Conservation (phyloP, 129 eudicot species). For the Gnaphalium uliginosum region DNA sequence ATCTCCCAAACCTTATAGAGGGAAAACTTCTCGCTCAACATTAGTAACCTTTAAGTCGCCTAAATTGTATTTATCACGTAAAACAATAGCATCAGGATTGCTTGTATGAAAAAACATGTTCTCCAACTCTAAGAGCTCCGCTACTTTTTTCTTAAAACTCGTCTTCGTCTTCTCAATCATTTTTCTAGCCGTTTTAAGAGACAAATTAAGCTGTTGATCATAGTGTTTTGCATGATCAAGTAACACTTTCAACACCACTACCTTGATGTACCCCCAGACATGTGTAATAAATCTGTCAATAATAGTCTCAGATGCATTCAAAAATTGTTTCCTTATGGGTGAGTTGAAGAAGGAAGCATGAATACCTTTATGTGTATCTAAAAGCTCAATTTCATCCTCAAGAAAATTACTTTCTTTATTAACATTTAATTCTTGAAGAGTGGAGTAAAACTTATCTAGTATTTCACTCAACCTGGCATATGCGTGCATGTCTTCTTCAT, state of each 20-base stretch:
- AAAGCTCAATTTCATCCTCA: background rate
- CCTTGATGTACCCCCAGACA: background rate
- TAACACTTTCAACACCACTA: background rate
- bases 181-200: background rate
- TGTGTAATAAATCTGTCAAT: background rate
- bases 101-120: background rate
- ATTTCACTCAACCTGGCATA: background rate
- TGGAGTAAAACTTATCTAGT: background rate
- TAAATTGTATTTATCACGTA: background rate
- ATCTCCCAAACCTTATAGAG: slow-evolving; percentile 3
- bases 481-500: background rate
- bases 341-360: background rate
- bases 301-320: background rate
- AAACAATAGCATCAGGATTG: background rate
- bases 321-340: background rate
- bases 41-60: background rate
- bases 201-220: background rate
- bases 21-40: background rate
- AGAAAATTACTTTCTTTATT: background rate
- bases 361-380: background rate
- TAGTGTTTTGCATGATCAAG: background rate
- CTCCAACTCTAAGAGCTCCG: background rate
- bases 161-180: background rate
- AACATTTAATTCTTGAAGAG: background rate
- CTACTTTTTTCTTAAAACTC: background rate